Conservation (phyloP, 2,329 filamentous ascomycete species). For the Talaromyces sp. region DNA sequence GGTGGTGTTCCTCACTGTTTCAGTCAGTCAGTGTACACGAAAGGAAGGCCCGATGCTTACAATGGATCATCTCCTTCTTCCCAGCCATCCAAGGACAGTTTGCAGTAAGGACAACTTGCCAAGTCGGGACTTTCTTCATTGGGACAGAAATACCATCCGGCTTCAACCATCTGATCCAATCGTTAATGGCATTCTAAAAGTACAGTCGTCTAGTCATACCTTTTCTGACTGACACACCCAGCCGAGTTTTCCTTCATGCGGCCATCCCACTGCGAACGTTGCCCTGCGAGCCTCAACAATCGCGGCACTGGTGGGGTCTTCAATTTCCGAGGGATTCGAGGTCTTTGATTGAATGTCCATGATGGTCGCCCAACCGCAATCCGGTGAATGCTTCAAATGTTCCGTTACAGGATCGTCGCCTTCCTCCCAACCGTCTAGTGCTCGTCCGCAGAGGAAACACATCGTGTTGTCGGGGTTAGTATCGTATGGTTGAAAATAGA, state of each 20-base stretch:
- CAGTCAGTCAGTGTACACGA: conserved; percentile 19
- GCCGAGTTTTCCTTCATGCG: conserved; percentile 79
- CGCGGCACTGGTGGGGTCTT: conserved; percentile 68
- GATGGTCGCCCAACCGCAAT: conserved; percentile 83
- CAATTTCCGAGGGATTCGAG: conserved; percentile 49
- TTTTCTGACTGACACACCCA: conserved; percentile 89
- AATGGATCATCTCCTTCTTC: conserved; percentile 86
- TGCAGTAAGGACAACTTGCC: conserved; percentile 87
- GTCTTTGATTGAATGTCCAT: conserved; percentile 54
- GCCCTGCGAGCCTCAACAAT: conserved; percentile 74
- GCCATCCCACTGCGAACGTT: conserved; percentile 84
- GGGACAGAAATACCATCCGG: conserved; percentile 92
- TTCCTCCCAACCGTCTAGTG: conserved; percentile 87
- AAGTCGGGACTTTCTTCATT: conserved; percentile 79
- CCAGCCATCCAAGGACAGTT: conserved; percentile 88
- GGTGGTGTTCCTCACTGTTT: conserved; percentile 75
- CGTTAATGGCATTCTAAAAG: neutral
- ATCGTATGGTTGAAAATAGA: conserved; percentile 76
- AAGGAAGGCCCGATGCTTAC: conserved; percentile 48
- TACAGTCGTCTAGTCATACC: conserved; percentile 46
- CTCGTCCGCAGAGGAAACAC: conserved; percentile 82
- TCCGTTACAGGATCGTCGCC: conserved; percentile 79
- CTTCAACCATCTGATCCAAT: conserved; percentile 67
- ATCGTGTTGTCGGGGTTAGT: conserved; percentile 79
- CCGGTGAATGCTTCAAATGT: conserved; percentile 75